phyloP scores from a whole-genome alignment of 2,329 filamentous ascomycete species.

The Trichoderma endophyticum region DNA sequence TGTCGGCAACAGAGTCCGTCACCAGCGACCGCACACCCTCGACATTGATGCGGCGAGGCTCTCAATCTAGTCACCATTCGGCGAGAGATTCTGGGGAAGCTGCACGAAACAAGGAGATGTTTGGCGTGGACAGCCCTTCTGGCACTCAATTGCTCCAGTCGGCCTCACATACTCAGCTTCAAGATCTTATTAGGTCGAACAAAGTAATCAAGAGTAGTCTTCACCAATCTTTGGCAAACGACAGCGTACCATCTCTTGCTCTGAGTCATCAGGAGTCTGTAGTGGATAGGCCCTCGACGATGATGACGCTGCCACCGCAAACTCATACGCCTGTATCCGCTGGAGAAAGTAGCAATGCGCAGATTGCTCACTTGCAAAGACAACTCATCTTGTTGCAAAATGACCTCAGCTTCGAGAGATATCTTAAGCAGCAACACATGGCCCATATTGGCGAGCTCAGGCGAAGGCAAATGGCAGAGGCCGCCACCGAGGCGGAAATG shows the following conservation, averaged over 20 bases:
- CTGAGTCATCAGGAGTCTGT: conserved; percentile 49
- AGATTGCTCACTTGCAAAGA: conserved; percentile 60
- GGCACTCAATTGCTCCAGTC: conserved; percentile 48
- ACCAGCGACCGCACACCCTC: conserved; percentile 39
- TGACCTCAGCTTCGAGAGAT: conserved; percentile 78
- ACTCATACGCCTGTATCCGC: conserved; percentile 30
- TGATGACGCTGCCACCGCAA: conserved; percentile 28
- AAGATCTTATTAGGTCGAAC: conserved; percentile 60
- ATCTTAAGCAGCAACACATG: conserved; percentile 79
- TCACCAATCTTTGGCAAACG: conserved; percentile 54
- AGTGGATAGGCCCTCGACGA: conserved; percentile 36
- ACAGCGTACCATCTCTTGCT: conserved; percentile 54
- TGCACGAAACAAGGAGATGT: conserved; percentile 32
- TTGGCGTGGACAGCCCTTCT: conserved; percentile 57
- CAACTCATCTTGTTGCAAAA: conserved; percentile 75
- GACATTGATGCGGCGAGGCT: conserved; percentile 39
- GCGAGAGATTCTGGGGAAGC: conserved; percentile 44
- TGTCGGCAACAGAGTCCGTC: conserved; percentile 46
- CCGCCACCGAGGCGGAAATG: conserved; percentile 75
- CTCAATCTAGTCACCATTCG: conserved; percentile 52
- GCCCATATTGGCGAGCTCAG: conserved; percentile 77
- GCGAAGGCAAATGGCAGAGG: conserved; percentile 70
- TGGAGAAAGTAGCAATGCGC: conserved; percentile 33
- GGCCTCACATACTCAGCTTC: conserved; percentile 53
- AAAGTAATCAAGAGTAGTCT: conserved; percentile 55